Base-by-base conservation (phyloP, 2,329 filamentous ascomycete genomes). In the Fusarium palustre region DNA sequence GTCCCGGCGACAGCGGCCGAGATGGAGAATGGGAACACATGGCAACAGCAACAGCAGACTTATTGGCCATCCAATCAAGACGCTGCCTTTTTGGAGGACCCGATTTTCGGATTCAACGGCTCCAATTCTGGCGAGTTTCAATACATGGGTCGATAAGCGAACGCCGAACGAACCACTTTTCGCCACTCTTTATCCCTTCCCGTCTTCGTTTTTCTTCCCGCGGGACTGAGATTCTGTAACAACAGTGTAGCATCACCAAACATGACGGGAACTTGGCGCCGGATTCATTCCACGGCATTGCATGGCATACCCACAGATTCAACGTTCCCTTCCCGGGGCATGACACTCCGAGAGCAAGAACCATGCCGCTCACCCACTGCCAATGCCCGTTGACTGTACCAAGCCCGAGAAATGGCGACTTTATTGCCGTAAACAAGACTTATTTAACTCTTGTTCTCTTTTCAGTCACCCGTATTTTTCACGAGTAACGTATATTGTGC, bases 81-180 rank as follows among this genome's bases (percentile, higher is more conserved):
- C 1, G 45, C 61, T 3, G 64, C 61, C 2, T 70, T 68, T 1
- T 42, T 76, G 6, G 76, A 78, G 34, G 76, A 78, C 47, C 63
- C 74, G 5, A 71, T 78, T 3, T 78, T 78, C 49, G 76, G 76
- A 2, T 76, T 78, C 38, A 77, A 78, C 41, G 74, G 75, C 9
- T 71, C 76, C 10, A 71, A 70, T 20, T 68, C 75, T 20, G 76
- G 76, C n/a, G 71, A 66, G 28, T 72, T 73, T 34, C 59, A 76
- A 7, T 68, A 47, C 25, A 42, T 36, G 18, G 59, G 59, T 12
- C 46, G 65, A n/a, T 68, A 46, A 66, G 5, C 43, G 31, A 46
- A 31, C 46, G 65, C 16, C 64, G 42, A 66, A 4, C 43, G 31
- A 46, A 31, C 28, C 25, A 13, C 18, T 31, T 46, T 31, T 46